A percentile compares a stretch with the other conserved stretches of the same genome.
Evolutionary conservation across 495 filamentous ascomycete genomes (phyloP).

Genomic region (Penicillium longicatenatum): DNA sequence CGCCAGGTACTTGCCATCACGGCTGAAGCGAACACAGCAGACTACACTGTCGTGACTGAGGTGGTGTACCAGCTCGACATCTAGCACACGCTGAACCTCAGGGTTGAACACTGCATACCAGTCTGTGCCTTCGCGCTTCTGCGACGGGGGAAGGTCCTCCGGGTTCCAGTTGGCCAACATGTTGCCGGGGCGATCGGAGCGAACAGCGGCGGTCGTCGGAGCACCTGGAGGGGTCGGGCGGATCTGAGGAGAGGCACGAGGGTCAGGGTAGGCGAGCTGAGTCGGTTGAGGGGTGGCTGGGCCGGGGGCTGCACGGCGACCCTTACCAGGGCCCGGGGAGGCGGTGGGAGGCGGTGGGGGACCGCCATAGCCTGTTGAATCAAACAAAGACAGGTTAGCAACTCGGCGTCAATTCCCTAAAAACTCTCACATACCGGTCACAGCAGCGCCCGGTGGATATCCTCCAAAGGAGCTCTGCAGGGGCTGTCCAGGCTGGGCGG

Average conservation of each 20-base stretch:
- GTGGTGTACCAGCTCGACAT: conserved; percentile 87
- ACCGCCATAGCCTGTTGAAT: conserved; percentile 56
- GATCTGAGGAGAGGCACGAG: conserved; percentile 81
- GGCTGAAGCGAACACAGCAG: conserved; percentile 87
- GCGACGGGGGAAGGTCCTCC: conserved; percentile 76
- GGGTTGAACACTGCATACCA: conserved; percentile 94
- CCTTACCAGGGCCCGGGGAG: conserved; percentile 81
- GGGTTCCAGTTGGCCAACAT: conserved; percentile 84
- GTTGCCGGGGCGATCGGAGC: conserved; percentile 64
- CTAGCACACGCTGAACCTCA: conserved; percentile 75
- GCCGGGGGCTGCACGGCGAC: conserved; percentile 61
- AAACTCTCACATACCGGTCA: conserved; percentile 61
- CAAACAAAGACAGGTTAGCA: conserved; percentile 30
- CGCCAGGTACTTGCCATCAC: conserved; percentile 84
- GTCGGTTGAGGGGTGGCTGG: conserved; percentile 91
- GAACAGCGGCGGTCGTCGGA: conserved; percentile 44
- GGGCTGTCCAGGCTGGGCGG: conserved; percentile 61
- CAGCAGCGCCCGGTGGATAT: conserved; percentile 63
- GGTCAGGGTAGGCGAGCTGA: conserved; percentile 80
- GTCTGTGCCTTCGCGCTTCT: conserved; percentile 80
- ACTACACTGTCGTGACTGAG: conserved; percentile 86
- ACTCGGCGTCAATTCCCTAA: conserved; percentile 18
- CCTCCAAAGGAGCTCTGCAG: conserved; percentile 59
- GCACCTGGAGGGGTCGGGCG: conserved; percentile 70
- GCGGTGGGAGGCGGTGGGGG: conserved; percentile 79